phyloP scores from a whole-genome alignment of 225 moss, liverwort and hornwort species.

The Asterella californica region DNA sequence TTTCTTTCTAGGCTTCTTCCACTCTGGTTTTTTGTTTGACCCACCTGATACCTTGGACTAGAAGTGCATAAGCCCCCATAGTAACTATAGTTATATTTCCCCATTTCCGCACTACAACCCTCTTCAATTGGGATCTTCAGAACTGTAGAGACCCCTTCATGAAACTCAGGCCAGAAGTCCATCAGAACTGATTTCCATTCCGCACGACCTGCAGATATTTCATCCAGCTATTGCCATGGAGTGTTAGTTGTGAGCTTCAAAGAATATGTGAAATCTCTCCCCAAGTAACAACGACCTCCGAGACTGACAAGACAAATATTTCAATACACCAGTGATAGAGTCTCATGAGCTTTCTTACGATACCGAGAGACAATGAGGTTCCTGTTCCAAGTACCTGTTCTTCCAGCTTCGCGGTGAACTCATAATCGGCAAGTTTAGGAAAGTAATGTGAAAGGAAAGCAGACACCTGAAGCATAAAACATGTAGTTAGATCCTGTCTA shows the following conservation, averaged over 20 bases:
- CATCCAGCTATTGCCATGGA: constrained; percentile 71
- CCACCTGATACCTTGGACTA: no score
- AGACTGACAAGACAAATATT: neutral
- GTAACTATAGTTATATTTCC: no score
- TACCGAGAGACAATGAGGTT: neutral
- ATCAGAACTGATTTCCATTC: constrained; percentile 73
- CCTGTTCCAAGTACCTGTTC: constrained; percentile 61
- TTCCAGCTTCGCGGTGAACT: constrained; percentile 93
- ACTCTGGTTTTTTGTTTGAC: no score
- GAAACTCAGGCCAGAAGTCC: constrained; percentile 91
- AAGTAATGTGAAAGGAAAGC: constrained; percentile 80
- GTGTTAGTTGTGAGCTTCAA: neutral
- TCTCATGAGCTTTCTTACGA: neutral
- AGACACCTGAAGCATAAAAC: constrained; percentile 60
- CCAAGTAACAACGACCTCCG: no score
- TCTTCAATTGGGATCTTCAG: constrained; percentile 77
- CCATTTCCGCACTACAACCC: constrained; percentile 43
- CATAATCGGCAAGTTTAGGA: constrained; percentile 72
- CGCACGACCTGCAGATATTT: constrained; percentile 85
- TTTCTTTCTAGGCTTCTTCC: no score
- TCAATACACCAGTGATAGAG: neutral
- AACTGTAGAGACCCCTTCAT: constrained; percentile 57
- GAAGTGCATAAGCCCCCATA: no score
- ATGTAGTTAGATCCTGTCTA: no score
- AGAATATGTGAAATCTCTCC: neutral